Percentiles rank a stretch among this genome's conserved stretches.
phyloP scores from a whole-genome alignment of 1,284 basidiomycete species.

The Ganoderma meredithae region DNA sequence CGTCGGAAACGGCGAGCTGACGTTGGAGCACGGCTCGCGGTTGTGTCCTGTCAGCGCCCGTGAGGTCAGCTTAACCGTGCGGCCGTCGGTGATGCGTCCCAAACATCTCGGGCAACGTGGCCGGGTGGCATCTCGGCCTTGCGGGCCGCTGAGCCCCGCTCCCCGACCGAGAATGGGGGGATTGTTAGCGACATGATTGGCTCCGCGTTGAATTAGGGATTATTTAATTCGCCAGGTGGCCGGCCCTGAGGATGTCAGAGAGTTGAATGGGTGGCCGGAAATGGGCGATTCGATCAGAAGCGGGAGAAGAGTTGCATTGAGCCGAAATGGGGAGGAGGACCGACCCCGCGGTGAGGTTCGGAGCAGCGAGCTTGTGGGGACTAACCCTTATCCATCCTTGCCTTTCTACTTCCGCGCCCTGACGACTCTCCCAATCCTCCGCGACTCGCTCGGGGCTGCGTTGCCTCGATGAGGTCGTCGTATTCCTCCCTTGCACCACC shows the following conservation, averaged over 20 bases:
- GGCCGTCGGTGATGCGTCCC: background rate
- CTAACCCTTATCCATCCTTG: conserved; percentile 23
- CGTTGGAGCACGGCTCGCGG: conserved; percentile 8
- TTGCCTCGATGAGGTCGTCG: background rate
- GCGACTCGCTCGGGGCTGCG: conserved; percentile 1
- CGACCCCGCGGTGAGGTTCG: conserved; percentile 21
- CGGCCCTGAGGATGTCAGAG: background rate
- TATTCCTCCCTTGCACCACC: conserved; percentile 8
- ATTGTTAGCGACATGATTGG: background rate
- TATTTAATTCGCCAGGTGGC: background rate
- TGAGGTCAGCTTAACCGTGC: background rate
- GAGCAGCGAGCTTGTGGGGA: background rate
- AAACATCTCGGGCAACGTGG: background rate
- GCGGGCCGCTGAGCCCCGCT: background rate
- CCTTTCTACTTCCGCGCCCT: conserved; percentile 25
- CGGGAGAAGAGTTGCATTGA: conserved; percentile 2
- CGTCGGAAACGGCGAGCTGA: conserved; percentile 13
- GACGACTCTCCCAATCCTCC: background rate
- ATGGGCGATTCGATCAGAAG: conserved; percentile 20
- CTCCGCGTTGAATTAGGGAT: background rate
- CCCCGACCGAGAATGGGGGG: background rate
- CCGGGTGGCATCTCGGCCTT: background rate
- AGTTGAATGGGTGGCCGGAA: conserved; percentile 3
- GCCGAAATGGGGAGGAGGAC: conserved; percentile 23
- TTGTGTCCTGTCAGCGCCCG: background rate